Base-by-base conservation (phyloP, 2,329 filamentous ascomycete species). In the Ascochyta rabiei region DNA sequence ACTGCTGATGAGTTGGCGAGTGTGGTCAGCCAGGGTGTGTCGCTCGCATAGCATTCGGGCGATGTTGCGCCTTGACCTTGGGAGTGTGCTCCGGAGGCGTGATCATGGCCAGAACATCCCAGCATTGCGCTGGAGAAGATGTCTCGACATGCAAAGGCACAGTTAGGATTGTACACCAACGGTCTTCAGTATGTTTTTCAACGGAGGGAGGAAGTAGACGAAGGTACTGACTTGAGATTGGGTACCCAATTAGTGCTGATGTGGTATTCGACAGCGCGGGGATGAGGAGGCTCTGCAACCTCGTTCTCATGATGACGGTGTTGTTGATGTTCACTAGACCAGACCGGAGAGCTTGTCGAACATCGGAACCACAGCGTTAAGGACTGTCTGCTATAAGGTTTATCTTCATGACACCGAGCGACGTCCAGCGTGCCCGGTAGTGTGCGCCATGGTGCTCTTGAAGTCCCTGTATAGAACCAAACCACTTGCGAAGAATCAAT, bases 1-100 rank as follows among this genome's bases (percentile, higher is more conserved):
- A 1, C 57, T 35, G 23, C 67, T 64, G 41, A 73, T 67, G 47
- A 74, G 39, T 64, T 68, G 9, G 69, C 70, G 0, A 72, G 53
- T 6, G 68, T 69, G 1, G 64, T 68, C 12, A 74, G 60, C 46
- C 57, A 74, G 3, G 63, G 38, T 6, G 57, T 63, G 35, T 72
- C 59, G 19, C 42, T 48, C 2, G 68, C 68, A 7, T 60, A 59
- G 44, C 71, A 72, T 34, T 63, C 56, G 21, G 68, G 59, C 10
- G 63, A 49, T 26, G 69, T 60, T 33, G 55, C 39, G 26, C 42
- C 42, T 43, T 41, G 41, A 4, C 58, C 55, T 15, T 47, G 38
- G 8, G 46, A 55, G 15, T 55, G 52, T 10, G 45, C 52, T 9
- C 45, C 41, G 7, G 46, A 35, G 4, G 31, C 39, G 21, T 62